phyloP scores from a whole-genome alignment of 768 basidiomycete species.

The Auricularia heimuer region DNA sequence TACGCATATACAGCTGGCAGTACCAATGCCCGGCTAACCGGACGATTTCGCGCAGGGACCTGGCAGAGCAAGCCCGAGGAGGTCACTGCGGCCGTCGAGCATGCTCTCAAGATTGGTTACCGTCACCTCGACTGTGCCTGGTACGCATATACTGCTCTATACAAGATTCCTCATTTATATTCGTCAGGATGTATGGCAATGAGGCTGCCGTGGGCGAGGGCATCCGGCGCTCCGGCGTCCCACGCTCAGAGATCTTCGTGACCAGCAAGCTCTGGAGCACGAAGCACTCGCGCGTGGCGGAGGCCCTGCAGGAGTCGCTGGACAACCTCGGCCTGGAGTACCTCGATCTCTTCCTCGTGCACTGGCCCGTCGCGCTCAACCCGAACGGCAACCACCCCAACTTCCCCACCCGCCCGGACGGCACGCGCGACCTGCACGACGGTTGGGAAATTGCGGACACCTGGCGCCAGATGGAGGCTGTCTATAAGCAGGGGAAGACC shows the following conservation, averaged over 20 bases:
- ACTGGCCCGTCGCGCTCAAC: slow-evolving; percentile 31
- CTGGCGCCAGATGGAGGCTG: slow-evolving; percentile 43
- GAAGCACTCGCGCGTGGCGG: slow-evolving; percentile 20
- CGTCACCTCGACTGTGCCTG: slow-evolving; percentile 33
- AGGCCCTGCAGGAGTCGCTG: slow-evolving; percentile 22
- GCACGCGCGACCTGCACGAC: slow-evolving; percentile 13
- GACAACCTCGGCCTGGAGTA: slow-evolving; percentile 21
- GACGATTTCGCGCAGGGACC: slow-evolving; percentile 10
- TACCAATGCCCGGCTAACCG: slow-evolving; percentile 15
- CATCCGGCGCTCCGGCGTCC: slow-evolving; percentile 19
- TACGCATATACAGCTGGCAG: background rate
- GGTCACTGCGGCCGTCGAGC: background rate
- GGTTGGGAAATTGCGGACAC: slow-evolving; percentile 28
- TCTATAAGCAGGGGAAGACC: slow-evolving; percentile 36
- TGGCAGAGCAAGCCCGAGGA: slow-evolving; percentile 5
- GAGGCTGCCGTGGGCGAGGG: slow-evolving; percentile 37
- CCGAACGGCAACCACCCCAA: slow-evolving; percentile 27
- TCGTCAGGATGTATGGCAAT: background rate
- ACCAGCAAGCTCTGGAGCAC: slow-evolving; percentile 35
- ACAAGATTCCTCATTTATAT: slow-evolving; percentile 4
- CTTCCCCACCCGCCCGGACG: slow-evolving; percentile 15
- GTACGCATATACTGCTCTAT: slow-evolving; percentile 11
- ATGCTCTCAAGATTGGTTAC: slow-evolving; percentile 30
- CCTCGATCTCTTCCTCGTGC: slow-evolving; percentile 38
- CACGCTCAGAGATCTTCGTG: slow-evolving; percentile 36